These are phyloP conservation scores for Ustilago shanxiensis DNA, from an alignment of 1,284 basidiomycete genomes.

Conservation along the genomic window DNA sequence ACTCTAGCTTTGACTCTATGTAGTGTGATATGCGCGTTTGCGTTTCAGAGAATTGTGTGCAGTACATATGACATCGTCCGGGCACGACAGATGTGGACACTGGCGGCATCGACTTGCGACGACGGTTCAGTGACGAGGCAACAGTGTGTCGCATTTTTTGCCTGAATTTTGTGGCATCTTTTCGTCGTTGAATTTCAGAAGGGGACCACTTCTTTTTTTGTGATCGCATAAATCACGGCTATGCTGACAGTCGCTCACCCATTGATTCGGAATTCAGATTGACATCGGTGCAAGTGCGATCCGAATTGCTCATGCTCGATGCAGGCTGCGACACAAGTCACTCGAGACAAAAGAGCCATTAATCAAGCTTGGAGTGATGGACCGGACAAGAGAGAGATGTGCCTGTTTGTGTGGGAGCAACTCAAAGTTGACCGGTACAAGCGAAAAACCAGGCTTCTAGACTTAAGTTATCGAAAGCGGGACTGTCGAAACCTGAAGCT, in stretches of 20 bases:
- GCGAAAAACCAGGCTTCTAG: no score
- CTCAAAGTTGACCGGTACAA: background rate
- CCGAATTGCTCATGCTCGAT: background rate
- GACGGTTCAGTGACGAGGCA: no score
- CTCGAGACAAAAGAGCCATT: background rate
- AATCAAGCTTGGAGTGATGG: background rate
- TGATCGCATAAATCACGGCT: no score
- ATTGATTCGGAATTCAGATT: no score
- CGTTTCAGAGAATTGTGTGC: background rate
- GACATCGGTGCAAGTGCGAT: background rate
- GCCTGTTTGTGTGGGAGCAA: background rate
- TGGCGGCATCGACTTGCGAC: no score
- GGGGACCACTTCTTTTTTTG: no score
- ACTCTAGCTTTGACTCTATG: background rate
- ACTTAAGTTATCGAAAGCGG: no score
- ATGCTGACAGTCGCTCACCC: no score
- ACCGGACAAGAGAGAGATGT: background rate
- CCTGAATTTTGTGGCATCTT: constrained; percentile 1
- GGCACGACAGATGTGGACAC: background rate
- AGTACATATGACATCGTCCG: no score
- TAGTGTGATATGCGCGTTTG: background rate
- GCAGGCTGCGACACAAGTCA: background rate
- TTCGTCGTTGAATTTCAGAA: background rate
- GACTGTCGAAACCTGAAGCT: background rate
- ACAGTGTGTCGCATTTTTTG: background rate